Evolutionary conservation across 345 rosid species (phyloP).

Genomic region (Bruguiera parviflora): DNA sequence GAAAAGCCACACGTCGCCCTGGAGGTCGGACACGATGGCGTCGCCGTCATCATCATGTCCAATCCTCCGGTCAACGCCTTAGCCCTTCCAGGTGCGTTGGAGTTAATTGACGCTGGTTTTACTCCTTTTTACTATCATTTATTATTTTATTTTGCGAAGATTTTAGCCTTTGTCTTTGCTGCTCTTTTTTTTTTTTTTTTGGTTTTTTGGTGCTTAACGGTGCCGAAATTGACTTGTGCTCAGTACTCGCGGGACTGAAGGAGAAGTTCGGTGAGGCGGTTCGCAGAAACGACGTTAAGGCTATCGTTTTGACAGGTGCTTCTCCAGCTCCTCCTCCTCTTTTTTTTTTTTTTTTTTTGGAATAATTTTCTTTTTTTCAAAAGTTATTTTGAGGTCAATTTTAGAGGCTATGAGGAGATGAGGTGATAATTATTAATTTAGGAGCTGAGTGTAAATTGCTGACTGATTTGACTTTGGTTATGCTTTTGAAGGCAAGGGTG

Average conservation of each 20-base stretch:
- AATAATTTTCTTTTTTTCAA: background rate
- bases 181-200: background rate
- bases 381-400: too few relatives aligned
- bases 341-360: background rate
- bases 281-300: conserved; percentile 68
- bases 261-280: conserved; percentile 72
- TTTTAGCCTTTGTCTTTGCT: background rate
- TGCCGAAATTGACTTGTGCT: background rate
- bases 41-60: conserved; percentile 72
- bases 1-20: conserved; percentile 51
- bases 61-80: conserved; percentile 96
- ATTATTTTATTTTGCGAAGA: background rate
- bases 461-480: background rate
- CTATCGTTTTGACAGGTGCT: conserved; percentile 79
- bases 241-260: conserved; percentile 71
- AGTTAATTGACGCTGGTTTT: background rate
- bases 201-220: background rate
- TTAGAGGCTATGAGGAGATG: background rate
- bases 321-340: background rate
- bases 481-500: conserved; percentile 59
- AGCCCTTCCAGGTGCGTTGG: conserved; percentile 54
- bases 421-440: background rate
- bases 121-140: background rate
- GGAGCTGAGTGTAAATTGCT: background rate
- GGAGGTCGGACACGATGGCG: conserved; percentile 87